phyloP scores from a whole-genome alignment of 2,329 filamentous ascomycete genomes.

The Arthrobotrys entomopaga region DNA sequence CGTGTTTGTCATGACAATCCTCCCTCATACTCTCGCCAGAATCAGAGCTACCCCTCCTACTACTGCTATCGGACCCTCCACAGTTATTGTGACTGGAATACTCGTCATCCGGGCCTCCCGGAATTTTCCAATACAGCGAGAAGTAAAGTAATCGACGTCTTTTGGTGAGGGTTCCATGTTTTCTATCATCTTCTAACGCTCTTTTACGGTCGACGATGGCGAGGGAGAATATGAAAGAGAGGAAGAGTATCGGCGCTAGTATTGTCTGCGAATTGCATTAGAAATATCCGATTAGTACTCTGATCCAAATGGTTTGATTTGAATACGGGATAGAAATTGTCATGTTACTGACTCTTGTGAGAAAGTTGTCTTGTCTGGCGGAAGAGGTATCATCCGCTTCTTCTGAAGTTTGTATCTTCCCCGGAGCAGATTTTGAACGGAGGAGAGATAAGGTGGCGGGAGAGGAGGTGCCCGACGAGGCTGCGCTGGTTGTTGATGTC shows the following conservation, averaged over 20 bases:
- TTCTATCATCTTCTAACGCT: constrained; percentile 38
- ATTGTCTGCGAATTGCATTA: constrained; percentile 35
- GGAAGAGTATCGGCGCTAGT: constrained; percentile 46
- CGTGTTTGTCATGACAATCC: constrained; percentile 2
- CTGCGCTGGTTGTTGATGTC: constrained; percentile 35
- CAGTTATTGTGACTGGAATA: constrained; percentile 4
- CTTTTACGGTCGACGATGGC: constrained; percentile 52
- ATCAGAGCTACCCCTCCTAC: constrained; percentile 33
- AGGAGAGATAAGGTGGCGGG: constrained; percentile 30
- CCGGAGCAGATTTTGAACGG: constrained; percentile 46
- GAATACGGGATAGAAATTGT: background rate
- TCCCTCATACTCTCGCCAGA: constrained; percentile 27
- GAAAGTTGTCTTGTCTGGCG: constrained; percentile 28
- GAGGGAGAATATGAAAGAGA: constrained; percentile 52
- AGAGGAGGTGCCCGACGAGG: constrained; percentile 38
- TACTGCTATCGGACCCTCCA: constrained; percentile 14
- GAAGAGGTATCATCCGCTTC: background rate
- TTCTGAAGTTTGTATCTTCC: constrained; percentile 31
- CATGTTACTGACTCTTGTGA: constrained; percentile 16
- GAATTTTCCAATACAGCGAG: constrained; percentile 40
- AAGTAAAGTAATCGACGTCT: constrained; percentile 38
- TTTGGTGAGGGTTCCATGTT: constrained; percentile 27
- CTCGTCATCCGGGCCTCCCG: constrained; percentile 7
- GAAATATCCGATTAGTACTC: background rate
- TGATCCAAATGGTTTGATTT: background rate